phyloP scores from a whole-genome alignment of 495 filamentous ascomycete species.

The Lindgomyces ingoldianus region DNA sequence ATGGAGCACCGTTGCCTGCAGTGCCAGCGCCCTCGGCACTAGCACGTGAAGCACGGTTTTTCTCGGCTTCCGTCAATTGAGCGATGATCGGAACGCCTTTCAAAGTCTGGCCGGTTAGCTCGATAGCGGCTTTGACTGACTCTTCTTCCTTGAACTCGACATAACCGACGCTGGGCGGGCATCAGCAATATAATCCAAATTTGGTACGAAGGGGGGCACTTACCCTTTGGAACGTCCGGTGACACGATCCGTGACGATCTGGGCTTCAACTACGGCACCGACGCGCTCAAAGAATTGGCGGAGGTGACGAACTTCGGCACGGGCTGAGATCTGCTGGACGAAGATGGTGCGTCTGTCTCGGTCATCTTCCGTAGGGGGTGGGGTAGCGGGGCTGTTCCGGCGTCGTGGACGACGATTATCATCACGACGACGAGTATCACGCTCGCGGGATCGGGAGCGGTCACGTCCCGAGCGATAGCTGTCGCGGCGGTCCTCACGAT shows the following conservation, averaged over 20 bases:
- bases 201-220: constrained; percentile 40
- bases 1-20: constrained; percentile 76
- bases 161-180: constrained; percentile 80
- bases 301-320: constrained; percentile 87
- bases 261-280: constrained; percentile 93
- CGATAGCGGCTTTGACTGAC: constrained; percentile 88
- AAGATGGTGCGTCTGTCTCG: constrained; percentile 96
- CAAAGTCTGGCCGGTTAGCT: constrained; percentile 98
- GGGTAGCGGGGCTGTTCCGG: constrained; percentile 47
- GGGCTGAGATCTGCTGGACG: constrained; percentile 93
- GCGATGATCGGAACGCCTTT: constrained; percentile 98
- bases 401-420: constrained; percentile 10
- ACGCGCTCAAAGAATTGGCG: constrained; percentile 96
- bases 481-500: constrained; percentile 45
- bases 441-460: constrained; percentile 50
- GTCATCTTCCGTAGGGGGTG: constrained; percentile 80
- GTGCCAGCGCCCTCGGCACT: constrained; percentile 66
- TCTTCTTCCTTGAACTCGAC: constrained; percentile 98
- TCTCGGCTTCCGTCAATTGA: constrained; percentile 97
- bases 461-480: constrained; percentile 50
- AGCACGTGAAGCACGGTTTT: constrained; percentile 94
- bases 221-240: constrained; percentile 98
- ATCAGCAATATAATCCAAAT: constrained; percentile 9
- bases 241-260: constrained; percentile 98
- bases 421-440: constrained; percentile 14